phyloP scores from a whole-genome alignment of 2,329 filamentous ascomycete genomes.

The Westerdykella sp. region DNA sequence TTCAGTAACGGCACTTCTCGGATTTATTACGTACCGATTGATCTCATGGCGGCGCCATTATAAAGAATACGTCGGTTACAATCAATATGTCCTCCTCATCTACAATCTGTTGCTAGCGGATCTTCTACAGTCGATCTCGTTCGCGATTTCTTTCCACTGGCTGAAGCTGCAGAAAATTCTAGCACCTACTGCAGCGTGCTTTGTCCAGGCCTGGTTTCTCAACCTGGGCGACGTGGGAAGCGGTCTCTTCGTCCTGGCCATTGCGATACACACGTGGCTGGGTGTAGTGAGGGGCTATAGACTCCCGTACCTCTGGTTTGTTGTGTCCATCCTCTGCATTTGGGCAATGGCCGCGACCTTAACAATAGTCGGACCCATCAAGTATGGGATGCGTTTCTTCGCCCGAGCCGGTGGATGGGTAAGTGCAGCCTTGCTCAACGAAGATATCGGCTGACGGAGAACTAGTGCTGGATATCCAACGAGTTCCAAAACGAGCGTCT shows the following conservation, averaged over 20 bases:
- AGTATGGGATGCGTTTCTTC: constrained; percentile 41
- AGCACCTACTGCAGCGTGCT: constrained; percentile 42
- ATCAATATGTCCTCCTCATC: constrained; percentile 51
- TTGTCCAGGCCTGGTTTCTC: constrained; percentile 47
- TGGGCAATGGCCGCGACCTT: constrained; percentile 45
- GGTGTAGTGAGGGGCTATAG: constrained; percentile 45
- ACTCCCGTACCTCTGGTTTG: constrained; percentile 42
- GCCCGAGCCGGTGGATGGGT: constrained; percentile 49
- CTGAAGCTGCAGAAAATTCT: constrained; percentile 41
- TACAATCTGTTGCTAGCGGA: constrained; percentile 50
- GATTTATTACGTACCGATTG: constrained; percentile 48
- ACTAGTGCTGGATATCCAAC: constrained; percentile 47
- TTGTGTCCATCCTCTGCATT: constrained; percentile 38
- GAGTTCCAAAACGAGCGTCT: constrained; percentile 42
- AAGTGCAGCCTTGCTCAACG: constrained; percentile 11
- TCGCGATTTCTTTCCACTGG: constrained; percentile 47
- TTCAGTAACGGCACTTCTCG: constrained; percentile 40
- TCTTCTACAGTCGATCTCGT: constrained; percentile 48
- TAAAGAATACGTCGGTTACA: constrained; percentile 47
- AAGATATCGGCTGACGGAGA: constrained; percentile 6
- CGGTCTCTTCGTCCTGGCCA: constrained; percentile 50
- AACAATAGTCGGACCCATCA: constrained; percentile 42
- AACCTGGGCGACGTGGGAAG: constrained; percentile 49
- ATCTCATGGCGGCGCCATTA: constrained; percentile 47
- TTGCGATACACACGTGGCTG: constrained; percentile 50